These are phyloP conservation scores for Tetrahymena thermophila DNA, from an alignment of 73 alveolate genomes.

Conservation along the genomic window DNA sequence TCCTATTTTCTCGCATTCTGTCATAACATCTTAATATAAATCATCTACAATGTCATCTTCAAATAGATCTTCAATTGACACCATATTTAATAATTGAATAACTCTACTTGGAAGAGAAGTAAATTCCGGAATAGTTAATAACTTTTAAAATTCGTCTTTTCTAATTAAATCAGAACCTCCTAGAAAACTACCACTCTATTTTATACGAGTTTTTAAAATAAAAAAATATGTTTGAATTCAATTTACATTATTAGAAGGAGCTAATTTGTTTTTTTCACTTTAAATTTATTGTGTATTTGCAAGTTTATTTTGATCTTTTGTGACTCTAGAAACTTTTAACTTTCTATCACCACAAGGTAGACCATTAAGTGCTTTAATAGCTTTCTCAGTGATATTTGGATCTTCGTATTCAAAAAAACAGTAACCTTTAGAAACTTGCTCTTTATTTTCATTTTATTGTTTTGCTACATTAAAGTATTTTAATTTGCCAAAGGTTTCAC, in stretches of 20 bases:
- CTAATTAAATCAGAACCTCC: slow-evolving; percentile 35
- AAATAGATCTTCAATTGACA: slow-evolving; percentile 74
- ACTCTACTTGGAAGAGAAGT: slow-evolving; percentile 90
- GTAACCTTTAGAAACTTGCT: slow-evolving; percentile 67
- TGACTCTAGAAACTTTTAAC: slow-evolving; percentile 75
- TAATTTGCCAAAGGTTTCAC: slow-evolving; percentile 83
- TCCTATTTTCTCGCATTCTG: slow-evolving; percentile 76
- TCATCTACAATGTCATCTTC: slow-evolving; percentile 79
- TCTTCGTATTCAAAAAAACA: slow-evolving; percentile 90
- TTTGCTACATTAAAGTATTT: slow-evolving; percentile 77
- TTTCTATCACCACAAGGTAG: slow-evolving; percentile 79
- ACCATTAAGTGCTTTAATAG: slow-evolving; percentile 82
- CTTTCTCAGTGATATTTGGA: slow-evolving; percentile 77
- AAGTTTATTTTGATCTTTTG: slow-evolving; percentile 13
- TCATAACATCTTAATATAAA: slow-evolving; percentile 71
- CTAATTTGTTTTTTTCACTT: slow-evolving; percentile 55
- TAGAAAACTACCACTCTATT: slow-evolving; percentile 33
- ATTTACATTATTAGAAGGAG: slow-evolving; percentile 26
- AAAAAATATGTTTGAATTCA: not conserved
- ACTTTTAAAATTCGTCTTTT: slow-evolving; percentile 8
- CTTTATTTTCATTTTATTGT: slow-evolving; percentile 65
- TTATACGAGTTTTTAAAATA: not conserved
- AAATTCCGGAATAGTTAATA: slow-evolving; percentile 68
- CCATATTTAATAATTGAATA: slow-evolving; percentile 72
- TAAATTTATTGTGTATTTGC: slow-evolving; percentile 44